phyloP scores from a whole-genome alignment of 2,329 filamentous ascomycete genomes.

The Penicillium sclerotiorum region DNA sequence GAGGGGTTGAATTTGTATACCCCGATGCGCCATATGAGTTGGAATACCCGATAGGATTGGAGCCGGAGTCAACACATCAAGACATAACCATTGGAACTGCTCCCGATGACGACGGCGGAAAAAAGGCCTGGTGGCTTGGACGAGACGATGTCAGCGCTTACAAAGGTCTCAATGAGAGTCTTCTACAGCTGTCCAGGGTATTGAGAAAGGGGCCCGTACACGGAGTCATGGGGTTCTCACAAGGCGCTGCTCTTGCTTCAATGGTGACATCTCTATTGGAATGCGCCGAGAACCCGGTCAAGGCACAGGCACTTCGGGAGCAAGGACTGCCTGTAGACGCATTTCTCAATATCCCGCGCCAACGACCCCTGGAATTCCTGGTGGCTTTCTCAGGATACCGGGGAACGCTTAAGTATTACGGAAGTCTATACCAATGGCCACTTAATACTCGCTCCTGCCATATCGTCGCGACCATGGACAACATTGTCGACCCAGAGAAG shows the following conservation, averaged over 20 bases:
- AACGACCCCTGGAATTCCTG: neutral
- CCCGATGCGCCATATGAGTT: neutral
- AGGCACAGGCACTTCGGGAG: conserved; percentile 8
- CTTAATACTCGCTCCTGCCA: neutral
- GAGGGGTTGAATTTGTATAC: neutral
- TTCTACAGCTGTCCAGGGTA: conserved; percentile 5
- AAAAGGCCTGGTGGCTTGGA: conserved; percentile 13
- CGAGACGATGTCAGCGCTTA: conserved; percentile 10
- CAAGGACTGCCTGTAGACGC: conserved; percentile 3
- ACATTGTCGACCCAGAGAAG: neutral
- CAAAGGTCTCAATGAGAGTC: conserved; percentile 8
- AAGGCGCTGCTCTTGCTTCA: conserved; percentile 6
- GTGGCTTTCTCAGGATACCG: neutral
- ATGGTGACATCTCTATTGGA: conserved; percentile 13
- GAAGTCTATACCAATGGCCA: neutral
- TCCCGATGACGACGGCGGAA: neutral
- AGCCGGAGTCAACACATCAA: neutral
- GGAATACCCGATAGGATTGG: neutral
- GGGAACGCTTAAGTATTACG: neutral
- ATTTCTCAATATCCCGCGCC: neutral
- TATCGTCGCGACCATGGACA: neutral
- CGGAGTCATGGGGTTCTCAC: conserved; percentile 12
- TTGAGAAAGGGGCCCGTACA: conserved; percentile 11
- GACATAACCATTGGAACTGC: neutral
- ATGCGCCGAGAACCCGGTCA: conserved; percentile 3